These are phyloP conservation scores for Colletotrichum agaves DNA, from an alignment of 2,329 filamentous ascomycete species.

Conservation along the genomic window DNA sequence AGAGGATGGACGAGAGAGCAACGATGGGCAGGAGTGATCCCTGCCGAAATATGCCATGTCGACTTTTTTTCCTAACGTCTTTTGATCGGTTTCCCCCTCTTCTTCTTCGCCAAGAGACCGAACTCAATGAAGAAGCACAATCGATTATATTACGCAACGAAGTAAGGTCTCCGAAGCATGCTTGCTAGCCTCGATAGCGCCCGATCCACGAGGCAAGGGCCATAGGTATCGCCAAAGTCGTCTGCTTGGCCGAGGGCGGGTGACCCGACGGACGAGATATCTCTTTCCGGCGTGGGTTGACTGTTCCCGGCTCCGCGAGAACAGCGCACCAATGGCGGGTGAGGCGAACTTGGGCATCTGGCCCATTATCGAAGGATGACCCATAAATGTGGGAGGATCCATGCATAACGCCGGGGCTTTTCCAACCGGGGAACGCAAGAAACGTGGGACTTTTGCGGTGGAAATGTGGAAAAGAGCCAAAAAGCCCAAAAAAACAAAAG, in stretches of 20 bases:
- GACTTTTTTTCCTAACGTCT: not conserved
- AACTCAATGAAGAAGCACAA: not conserved
- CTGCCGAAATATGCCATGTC: not conserved
- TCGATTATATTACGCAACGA: slow-evolving; percentile 5
- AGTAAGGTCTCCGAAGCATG: not conserved
- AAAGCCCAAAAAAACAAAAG: not conserved
- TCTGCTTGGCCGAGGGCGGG: not conserved
- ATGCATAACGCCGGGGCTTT: not conserved
- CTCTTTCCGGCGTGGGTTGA: not conserved
- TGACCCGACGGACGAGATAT: not conserved
- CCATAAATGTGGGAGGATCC: not conserved
- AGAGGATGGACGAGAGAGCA: not conserved
- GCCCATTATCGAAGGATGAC: too few relatives aligned
- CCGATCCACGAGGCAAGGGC: slow-evolving; percentile 15
- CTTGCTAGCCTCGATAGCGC: not conserved
- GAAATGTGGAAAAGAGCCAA: slow-evolving; percentile 9
- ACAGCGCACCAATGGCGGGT: slow-evolving; percentile 11
- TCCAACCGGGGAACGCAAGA: not conserved
- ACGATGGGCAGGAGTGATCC: not conserved
- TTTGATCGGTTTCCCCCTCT: not conserved
- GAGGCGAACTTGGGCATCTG: not conserved
- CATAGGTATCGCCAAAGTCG: not conserved
- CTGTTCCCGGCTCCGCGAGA: not conserved
- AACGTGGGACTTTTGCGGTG: not conserved
- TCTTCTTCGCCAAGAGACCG: not conserved